Evolutionary conservation across 768 basidiomycete genomes (phyloP).

Genomic region (Leccinum obscurum): DNA sequence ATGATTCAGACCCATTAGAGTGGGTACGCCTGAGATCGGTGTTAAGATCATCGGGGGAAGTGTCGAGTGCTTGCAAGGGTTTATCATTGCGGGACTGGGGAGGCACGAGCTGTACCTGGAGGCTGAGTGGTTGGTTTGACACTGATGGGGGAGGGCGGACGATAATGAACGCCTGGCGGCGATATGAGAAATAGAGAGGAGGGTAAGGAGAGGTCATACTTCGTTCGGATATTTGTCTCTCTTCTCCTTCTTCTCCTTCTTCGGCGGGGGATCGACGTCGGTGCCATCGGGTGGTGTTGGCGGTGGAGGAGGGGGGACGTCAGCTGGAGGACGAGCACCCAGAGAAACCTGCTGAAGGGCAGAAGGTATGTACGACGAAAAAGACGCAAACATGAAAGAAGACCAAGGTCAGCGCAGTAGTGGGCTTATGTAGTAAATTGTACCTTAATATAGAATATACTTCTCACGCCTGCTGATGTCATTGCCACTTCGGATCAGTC

Average conservation of each 20-base stretch:
- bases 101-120: conserved; percentile 90
- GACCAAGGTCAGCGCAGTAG: not conserved
- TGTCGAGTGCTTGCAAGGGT: conserved; percentile 47
- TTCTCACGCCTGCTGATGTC: conserved; percentile 14
- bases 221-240: conserved; percentile 47
- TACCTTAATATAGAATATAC: conserved; percentile 1
- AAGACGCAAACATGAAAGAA: conserved; percentile 49
- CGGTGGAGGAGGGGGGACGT: conserved; percentile 15
- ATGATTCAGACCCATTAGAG: conserved; percentile 54
- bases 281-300: conserved; percentile 1
- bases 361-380: conserved; percentile 51
- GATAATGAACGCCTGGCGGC: conserved; percentile 78
- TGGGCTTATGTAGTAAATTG: conserved; percentile 18
- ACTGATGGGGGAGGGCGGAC: conserved; percentile 87
- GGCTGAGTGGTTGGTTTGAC: conserved; percentile 83
- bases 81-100: conserved; percentile 44
- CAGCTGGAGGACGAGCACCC: conserved; percentile 22
- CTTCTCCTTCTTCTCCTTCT: conserved; percentile 40
- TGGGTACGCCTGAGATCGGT: conserved; percentile 31
- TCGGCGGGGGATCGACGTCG: conserved; percentile 40
- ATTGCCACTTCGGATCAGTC: conserved; percentile 12
- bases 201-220: conserved; percentile 33
- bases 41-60: conserved; percentile 31
- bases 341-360: conserved; percentile 43
- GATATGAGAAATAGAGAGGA: conserved; percentile 9